phyloP scores from a whole-genome alignment of 768 basidiomycete genomes.

The Tephrocybe sp. region DNA sequence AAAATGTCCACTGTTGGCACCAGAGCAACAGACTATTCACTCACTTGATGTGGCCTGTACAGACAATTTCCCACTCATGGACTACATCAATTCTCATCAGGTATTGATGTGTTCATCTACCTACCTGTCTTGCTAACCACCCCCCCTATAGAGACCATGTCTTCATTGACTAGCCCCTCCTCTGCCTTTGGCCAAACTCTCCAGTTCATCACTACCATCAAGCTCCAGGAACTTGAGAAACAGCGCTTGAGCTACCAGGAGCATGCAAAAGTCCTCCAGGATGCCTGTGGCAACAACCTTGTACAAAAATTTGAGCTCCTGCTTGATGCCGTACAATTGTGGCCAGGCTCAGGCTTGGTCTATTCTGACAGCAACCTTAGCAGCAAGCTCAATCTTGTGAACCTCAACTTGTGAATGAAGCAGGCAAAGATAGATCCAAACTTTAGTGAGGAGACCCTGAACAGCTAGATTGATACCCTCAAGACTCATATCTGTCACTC shows the following conservation, averaged over 20 bases:
- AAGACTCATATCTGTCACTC: conserved; percentile 39
- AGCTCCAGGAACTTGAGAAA: conserved; percentile 43
- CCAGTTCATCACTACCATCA: conserved; percentile 43
- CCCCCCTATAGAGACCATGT: no score
- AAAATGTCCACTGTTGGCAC: no score
- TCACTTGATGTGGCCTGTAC: no score
- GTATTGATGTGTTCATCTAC: no score
- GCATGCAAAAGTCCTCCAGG: conserved; percentile 31
- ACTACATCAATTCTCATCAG: no score
- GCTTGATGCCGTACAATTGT: conserved; percentile 30
- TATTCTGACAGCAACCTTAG: conserved; percentile 12
- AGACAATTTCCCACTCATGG: no score
- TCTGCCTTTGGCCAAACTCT: conserved; percentile 36
- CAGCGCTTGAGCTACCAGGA: conserved; percentile 34
- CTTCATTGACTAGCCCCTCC: conserved; percentile 5
- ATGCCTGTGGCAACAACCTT: conserved; percentile 20
- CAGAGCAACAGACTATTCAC: no score
- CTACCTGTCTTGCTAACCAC: no score
- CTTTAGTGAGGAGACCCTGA: conserved; percentile 34
- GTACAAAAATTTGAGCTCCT: conserved; percentile 34
- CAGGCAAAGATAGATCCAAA: conserved; percentile 42
- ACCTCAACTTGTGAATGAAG: conserved; percentile 36
- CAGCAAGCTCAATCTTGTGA: conserved; percentile 26
- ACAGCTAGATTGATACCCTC: conserved; percentile 36
- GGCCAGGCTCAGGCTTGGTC: conserved; percentile 34